Evolutionary conservation across 2,329 filamentous ascomycete species (phyloP), one percentile per base, ranked within the genome.

Genomic region (Epichloe aotearoae): DNA sequence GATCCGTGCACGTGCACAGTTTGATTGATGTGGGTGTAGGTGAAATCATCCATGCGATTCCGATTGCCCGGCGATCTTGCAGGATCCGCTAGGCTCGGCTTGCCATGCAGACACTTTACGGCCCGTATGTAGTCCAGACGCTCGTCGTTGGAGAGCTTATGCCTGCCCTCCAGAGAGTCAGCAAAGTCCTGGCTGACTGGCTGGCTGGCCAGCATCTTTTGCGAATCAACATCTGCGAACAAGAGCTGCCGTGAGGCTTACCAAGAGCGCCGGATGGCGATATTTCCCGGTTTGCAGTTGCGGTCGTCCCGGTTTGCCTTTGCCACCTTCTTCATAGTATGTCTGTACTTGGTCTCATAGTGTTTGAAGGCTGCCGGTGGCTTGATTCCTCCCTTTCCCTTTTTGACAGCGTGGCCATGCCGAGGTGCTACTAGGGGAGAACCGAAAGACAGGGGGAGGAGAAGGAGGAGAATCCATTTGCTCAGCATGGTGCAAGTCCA

Each of bases 361-460:
- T 52, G 52, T 56, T 56, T 57, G 59, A 64, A 46, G 17, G 45
- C 33, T 11, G n/a, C 7, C 1, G 45, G 45, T 36, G 45, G 45
- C 33, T 46, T 26, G 6, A 26, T 26, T 26, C 23, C 23, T 3
- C 2, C 23, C 23, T 26, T 8, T 8, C 23, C 23, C 23, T 26
- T 26, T 26, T 26, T 7, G 23, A 26, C 23, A 8, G 2, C 23
- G 23, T 26, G 23, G 23, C 2, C 7, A 26, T 26, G 26, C 10
- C 26, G 26, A 10, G 26, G 26, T 30, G 26, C 8, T 10, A 30
- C 7, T 30, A 30, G 26, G 26, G 8, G 26, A 30, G 26, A 30
- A 10, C 26, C 26, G 7, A 7, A 30, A 30, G 26, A 30, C 8
- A 30, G 26, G 8, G 26, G 26, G 26, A 30, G 26, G 8, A 30